Evolutionary conservation across 1,284 basidiomycete species (phyloP), one percentile per base, ranked within the genome.

Genomic region (Ganoderma leucocontextum): DNA sequence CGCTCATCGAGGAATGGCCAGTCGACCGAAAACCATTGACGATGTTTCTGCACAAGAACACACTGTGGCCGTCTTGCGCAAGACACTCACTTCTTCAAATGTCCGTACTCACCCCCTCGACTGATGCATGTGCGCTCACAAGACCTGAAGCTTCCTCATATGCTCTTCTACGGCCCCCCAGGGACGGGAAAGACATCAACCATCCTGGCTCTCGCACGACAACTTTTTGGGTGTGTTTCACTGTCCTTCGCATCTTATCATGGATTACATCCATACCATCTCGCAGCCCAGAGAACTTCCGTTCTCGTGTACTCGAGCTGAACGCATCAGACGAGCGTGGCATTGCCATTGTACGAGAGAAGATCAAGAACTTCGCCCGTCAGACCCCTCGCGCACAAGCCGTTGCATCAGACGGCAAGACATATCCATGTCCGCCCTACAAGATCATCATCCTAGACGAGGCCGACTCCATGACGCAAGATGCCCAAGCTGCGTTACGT

Each of bases 391-490:
- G 95, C 69, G 94, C 94, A 36, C 90, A 92, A 76, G 81, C 86
- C 9, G 85, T 88, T 19, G 83, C 91, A 15, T 92, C 93, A 0
- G 95, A 96, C 74, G 94, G 94, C 25, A 93, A 92, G 76, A 85
- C 83, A 64, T 99, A 98, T 78, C 97, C 97, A 35, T 98, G 95
- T 77, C 98, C 98, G 39, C 97, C 98, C 0, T 99, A 96, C 85
- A 99, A 99, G 81, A 98, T 99, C 75, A 94, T 99, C 78, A 99
- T 99, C 71, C 88, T 99, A 22, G 98, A 99, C 77, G 98, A 99
- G 82, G 98, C 98, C 47, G 98, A 99, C 79, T 97, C 95, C 15
- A 99, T 99, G 97, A 99, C 97, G 8, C 98, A 99, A 81, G 97
- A 99, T 78, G 97, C 97, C 1, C 97, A 99, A 81, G 96, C 93